phyloP scores from a whole-genome alignment of 441 rosid species.

The Melastoma candidum region DNA sequence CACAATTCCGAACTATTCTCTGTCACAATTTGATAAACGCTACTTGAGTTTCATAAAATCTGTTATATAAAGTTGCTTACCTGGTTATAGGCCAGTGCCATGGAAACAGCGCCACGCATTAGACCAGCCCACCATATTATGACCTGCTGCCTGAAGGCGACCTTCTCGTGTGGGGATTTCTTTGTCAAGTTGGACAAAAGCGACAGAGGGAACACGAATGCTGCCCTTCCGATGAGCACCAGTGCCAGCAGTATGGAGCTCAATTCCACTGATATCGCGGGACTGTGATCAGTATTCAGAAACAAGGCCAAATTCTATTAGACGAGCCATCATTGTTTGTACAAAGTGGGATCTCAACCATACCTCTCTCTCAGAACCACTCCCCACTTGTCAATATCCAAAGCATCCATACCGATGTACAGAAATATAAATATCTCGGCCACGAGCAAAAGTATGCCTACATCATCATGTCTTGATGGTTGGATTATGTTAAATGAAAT shows the following conservation, averaged over 20 bases:
- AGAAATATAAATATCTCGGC: too few relatives aligned
- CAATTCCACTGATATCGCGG: constrained; percentile 11
- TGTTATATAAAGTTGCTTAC: background rate
- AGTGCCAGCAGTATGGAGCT: constrained; percentile 16
- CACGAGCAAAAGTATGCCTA: too few relatives aligned
- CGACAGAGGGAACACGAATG: constrained; percentile 12
- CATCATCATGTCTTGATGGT: too few relatives aligned
- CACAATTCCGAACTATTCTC: background rate
- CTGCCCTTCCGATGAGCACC: constrained; percentile 10
- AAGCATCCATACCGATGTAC: too few relatives aligned
- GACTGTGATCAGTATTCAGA: constrained; percentile 5
- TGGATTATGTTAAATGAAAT: too few relatives aligned
- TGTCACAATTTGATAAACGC: too few relatives aligned
- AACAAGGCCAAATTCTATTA: too few relatives aligned
- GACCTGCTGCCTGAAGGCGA: constrained; percentile 11
- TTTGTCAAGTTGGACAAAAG: constrained; percentile 15
- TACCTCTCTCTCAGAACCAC: too few relatives aligned
- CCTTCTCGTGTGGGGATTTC: constrained; percentile 10
- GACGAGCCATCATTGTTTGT: too few relatives aligned
- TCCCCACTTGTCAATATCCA: too few relatives aligned
- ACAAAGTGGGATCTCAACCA: too few relatives aligned
- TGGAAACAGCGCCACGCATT: constrained; percentile 17
- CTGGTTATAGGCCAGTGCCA: constrained; percentile 18
- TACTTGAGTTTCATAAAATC: background rate
- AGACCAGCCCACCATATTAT: constrained; percentile 20